These are phyloP conservation scores for Suillus alpinus DNA, from an alignment of 768 basidiomycete species.

Conservation along the genomic window DNA sequence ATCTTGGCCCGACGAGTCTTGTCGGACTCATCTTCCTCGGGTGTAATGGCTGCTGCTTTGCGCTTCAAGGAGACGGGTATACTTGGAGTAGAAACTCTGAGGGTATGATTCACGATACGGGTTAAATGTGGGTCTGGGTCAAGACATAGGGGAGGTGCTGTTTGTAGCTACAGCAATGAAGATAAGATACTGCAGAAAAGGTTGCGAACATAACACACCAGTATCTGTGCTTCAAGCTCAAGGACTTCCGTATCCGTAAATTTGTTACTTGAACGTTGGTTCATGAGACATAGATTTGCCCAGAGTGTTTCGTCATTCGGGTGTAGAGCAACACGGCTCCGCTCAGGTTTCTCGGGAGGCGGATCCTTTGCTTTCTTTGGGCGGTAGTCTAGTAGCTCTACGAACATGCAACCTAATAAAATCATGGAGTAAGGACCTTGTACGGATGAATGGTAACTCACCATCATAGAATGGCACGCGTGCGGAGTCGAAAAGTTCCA, in stretches of 20 bases:
- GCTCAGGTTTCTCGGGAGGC: constrained; percentile 55
- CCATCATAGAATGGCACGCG: constrained; percentile 83
- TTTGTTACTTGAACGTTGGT: constrained; percentile 50
- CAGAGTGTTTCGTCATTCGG: constrained; percentile 77
- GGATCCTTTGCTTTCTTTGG: constrained; percentile 56
- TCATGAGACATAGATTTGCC: constrained; percentile 73
- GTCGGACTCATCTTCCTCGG: constrained; percentile 75
- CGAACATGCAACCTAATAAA: constrained; percentile 73
- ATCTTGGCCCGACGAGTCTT: constrained; percentile 72
- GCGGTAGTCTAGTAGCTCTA: constrained; percentile 78
- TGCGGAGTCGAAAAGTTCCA: constrained; percentile 74
- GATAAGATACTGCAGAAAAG: constrained; percentile 6
- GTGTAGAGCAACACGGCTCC: constrained; percentile 71
- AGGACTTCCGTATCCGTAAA: constrained; percentile 75
- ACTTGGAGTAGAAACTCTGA: constrained; percentile 71
- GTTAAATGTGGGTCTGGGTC: constrained; percentile 77
- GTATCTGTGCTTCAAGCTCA: constrained; percentile 68
- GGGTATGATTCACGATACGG: constrained; percentile 71
- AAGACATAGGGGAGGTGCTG: constrained; percentile 72
- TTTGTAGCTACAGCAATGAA: constrained; percentile 54
- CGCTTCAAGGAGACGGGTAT: constrained; percentile 73
- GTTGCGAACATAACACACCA: constrained; percentile 45
- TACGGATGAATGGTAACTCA: constrained; percentile 30
- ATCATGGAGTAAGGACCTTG: constrained; percentile 4
- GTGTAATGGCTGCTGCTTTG: constrained; percentile 66